phyloP scores from a whole-genome alignment of 2,329 filamentous ascomycete species.

The Fusarium nanum region DNA sequence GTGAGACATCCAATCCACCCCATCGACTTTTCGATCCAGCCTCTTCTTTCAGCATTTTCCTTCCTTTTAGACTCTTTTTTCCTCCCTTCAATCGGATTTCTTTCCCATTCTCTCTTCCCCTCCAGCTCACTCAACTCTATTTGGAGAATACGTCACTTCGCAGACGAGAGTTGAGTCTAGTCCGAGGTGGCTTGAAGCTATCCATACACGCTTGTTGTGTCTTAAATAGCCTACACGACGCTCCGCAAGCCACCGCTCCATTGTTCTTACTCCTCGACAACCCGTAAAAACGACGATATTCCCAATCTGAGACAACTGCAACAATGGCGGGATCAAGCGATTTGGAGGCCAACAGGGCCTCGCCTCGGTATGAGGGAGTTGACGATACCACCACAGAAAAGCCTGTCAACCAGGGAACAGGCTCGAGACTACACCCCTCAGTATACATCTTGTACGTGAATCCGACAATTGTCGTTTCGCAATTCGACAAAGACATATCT shows the following conservation, averaged over 20 bases:
- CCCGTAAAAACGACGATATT: neutral
- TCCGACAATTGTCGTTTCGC: neutral
- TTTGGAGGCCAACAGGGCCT: slow-evolving; percentile 23
- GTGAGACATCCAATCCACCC: slow-evolving; percentile 16
- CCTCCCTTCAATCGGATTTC: neutral
- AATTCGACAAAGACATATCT: slow-evolving; percentile 3
- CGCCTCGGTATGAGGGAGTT: neutral
- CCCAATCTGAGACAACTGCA: slow-evolving; percentile 8
- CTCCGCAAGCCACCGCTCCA: slow-evolving; percentile 11
- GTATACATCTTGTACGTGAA: slow-evolving; percentile 49
- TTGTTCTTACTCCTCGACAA: slow-evolving; percentile 2
- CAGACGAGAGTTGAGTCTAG: slow-evolving; percentile 25
- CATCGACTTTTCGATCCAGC: slow-evolving; percentile 11
- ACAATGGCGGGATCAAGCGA: slow-evolving; percentile 27
- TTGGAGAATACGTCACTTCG: slow-evolving; percentile 17
- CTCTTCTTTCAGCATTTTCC: slow-evolving; percentile 5
- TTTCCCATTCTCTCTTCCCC: neutral
- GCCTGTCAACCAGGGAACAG: slow-evolving; percentile 32
- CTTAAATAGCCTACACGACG: slow-evolving; percentile 1
- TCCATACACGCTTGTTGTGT: slow-evolving; percentile 10
- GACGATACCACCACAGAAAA: slow-evolving; percentile 43
- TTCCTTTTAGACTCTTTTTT: neutral
- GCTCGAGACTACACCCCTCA: slow-evolving; percentile 49
- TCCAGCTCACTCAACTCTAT: neutral
- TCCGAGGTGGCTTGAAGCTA: slow-evolving; percentile 19